Base-by-base conservation (phyloP, 192 early-diverging fungal genomes). In the Coemansia sp. region DNA sequence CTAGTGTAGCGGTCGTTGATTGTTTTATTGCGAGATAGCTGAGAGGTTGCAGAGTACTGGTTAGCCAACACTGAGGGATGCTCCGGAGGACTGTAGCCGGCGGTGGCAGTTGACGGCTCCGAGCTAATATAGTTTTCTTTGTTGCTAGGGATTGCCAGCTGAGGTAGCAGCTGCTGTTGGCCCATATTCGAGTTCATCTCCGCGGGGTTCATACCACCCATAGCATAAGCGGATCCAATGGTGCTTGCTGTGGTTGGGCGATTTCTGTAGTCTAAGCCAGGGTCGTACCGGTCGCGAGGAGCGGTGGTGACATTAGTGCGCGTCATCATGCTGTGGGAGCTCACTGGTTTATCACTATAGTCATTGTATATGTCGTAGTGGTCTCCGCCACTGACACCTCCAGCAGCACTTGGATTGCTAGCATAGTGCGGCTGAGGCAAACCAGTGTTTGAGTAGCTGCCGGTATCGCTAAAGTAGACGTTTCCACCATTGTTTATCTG, bases 1-100 rank as follows among this genome's bases (percentile, higher is more conserved):
- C 35, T 26, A 13, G 40, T 34, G 36, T 76, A 76, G 26, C 67
- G 58, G 30, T 77, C 73, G 0, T 61, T 61, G 39, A 77, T 20
- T 11, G 73, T 35, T 39, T 77, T 77, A 42, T 58, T 48, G 30
- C 73, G 61, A 37, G 64, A 54, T n/a, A 75, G 49, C 49, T 62
- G 58, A 3, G 67, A 48, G 4, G 36, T 27, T 26, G 54, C 44
- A 2, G 59, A 58, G 39, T 58, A 51, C 25, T 62, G 59, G 11
- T 46, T 52, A 8, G 66, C 28, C 0, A 50, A 46, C 18, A 54
- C 25, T 0, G 44, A 15, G 9, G 72, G 64, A 17, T 42, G 60
- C n/a, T 35, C 38, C 11, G 72, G 72, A 26, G 72, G 72, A 9
- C 38, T 38, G 38, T 75, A 75, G 4, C 42, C 64, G 5, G 64